Percentiles rank a stretch among this genome's conserved stretches.
Evolutionary conservation across 495 filamentous ascomycete genomes (phyloP).

Genomic region (Ascodesmis nigricans): DNA sequence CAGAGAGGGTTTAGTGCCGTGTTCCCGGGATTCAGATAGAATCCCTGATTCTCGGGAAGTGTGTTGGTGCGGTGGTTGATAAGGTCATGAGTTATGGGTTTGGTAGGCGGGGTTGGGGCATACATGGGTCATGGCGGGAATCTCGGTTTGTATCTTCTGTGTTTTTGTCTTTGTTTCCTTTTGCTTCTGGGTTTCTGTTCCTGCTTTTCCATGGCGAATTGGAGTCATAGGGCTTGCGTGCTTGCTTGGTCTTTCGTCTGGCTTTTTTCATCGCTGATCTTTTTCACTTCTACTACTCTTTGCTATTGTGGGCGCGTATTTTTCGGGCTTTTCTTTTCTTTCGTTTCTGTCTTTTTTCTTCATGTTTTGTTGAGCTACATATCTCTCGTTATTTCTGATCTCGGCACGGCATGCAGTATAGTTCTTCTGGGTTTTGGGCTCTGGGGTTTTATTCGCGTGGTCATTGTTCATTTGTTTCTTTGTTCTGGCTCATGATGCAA

Average conservation of each 20-base stretch:
- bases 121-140: background rate
- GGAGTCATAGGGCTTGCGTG: background rate
- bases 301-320: background rate
- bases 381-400: too few relatives aligned
- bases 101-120: background rate
- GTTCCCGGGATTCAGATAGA: slow-evolving; percentile 11
- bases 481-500: too few relatives aligned
- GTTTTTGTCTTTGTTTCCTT: slow-evolving; percentile 4
- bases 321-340: slow-evolving; percentile 4
- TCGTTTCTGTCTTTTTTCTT: slow-evolving; percentile 2
- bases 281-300: background rate
- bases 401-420: too few relatives aligned
- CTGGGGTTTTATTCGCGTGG: background rate
- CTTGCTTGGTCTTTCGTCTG: slow-evolving; percentile 1
- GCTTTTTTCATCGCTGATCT: slow-evolving; percentile 1
- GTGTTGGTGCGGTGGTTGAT: too few relatives aligned
- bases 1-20: slow-evolving; percentile 8
- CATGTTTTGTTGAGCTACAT: slow-evolving; percentile 1
- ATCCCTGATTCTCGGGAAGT: too few relatives aligned
- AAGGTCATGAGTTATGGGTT: background rate
- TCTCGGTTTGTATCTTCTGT: slow-evolving; percentile 8
- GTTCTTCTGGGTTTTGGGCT: background rate
- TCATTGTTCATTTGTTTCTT: background rate
- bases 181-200: background rate
- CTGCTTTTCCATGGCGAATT: background rate